Percentiles rank a stretch among this genome's conserved stretches.
Conservation (phyloP, 768 basidiomycete species). For the Psilocybe tampanensis region DNA sequence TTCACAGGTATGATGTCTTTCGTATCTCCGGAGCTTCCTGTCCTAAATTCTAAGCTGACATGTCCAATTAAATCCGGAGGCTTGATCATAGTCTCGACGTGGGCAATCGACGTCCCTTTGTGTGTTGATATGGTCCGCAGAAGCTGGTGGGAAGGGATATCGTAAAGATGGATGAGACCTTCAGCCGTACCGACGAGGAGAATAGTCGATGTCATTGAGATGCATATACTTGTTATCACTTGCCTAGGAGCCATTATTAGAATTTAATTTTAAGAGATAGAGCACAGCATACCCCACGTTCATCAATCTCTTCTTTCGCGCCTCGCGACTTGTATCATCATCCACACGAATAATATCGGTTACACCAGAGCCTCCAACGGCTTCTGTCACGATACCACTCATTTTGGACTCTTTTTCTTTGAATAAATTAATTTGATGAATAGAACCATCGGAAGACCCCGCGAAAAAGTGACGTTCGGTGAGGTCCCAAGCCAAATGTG, state of each 20-base stretch:
- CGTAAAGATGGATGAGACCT: constrained; percentile 79
- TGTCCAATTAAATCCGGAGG: constrained; percentile 89
- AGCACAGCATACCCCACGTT: constrained; percentile 57
- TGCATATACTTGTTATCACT: constrained; percentile 67
- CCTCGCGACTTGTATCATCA: constrained; percentile 49
- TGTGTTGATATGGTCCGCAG: constrained; percentile 79
- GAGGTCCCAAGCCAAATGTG: constrained; percentile 74
- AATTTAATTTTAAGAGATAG: not conserved
- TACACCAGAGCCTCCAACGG: constrained; percentile 73
- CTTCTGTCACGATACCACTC: constrained; percentile 59
- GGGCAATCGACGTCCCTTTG: constrained; percentile 69
- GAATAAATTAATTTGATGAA: constrained; percentile 83
- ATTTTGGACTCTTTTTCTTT: constrained; percentile 57
- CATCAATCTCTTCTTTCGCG: constrained; percentile 63
- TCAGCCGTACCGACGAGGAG: constrained; percentile 81
- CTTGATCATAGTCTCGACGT: constrained; percentile 77
- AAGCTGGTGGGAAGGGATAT: constrained; percentile 88
- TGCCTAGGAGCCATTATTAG: constrained; percentile 48
- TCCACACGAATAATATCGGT: constrained; percentile 73
- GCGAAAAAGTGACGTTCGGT: constrained; percentile 91
- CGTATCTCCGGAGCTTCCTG: constrained; percentile 39
- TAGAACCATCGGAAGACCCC: constrained; percentile 70
- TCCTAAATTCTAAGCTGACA: constrained; percentile 53
- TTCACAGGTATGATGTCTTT: constrained; percentile 68
- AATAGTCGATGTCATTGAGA: constrained; percentile 77